phyloP scores from a whole-genome alignment of 352 stramenopile species.

The Phytophthora pinifolia region DNA sequence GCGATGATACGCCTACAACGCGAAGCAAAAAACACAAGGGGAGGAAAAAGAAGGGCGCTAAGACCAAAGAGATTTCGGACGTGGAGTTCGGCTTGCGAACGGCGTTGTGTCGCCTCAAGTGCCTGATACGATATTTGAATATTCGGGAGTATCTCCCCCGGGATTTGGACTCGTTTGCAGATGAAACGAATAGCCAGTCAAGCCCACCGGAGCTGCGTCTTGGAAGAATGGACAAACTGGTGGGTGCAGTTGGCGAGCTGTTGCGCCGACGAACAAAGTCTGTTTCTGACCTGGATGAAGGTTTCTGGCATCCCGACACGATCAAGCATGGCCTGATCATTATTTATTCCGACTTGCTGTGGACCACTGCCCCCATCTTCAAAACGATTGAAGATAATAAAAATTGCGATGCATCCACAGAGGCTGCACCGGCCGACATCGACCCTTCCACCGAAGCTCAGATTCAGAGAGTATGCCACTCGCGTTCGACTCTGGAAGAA shows the following conservation, averaged over 20 bases:
- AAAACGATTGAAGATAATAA: constrained; percentile 35
- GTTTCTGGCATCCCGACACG: constrained; percentile 53
- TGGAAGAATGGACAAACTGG: constrained; percentile 42
- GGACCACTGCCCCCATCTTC: constrained; percentile 70
- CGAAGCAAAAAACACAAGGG: constrained; percentile 32
- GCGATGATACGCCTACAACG: constrained; percentile 18
- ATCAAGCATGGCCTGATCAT: constrained; percentile 69
- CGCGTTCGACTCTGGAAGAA: constrained; percentile 55
- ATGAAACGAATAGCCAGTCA: constrained; percentile 1
- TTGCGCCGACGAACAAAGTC: constrained; percentile 51
- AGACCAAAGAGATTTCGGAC: constrained; percentile 58
- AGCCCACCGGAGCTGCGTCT: constrained; percentile 3
- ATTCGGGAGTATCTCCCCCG: constrained; percentile 62
- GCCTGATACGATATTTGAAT: constrained; percentile 61
- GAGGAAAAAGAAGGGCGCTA: constrained; percentile 33
- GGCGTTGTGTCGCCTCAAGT: constrained; percentile 58
- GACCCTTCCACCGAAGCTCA: constrained; percentile 22
- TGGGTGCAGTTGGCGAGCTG: constrained; percentile 37
- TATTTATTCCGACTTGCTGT: constrained; percentile 77
- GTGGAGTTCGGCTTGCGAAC: constrained; percentile 70
- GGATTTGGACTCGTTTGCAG: constrained; percentile 16
- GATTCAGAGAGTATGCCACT: constrained; percentile 44
- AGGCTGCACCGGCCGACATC: constrained; percentile 6
- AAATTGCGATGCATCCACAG: constrained; percentile 16
- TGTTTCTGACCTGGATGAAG: constrained; percentile 48